phyloP scores from a whole-genome alignment of 306 rosid species.

The Morella rubra region DNA sequence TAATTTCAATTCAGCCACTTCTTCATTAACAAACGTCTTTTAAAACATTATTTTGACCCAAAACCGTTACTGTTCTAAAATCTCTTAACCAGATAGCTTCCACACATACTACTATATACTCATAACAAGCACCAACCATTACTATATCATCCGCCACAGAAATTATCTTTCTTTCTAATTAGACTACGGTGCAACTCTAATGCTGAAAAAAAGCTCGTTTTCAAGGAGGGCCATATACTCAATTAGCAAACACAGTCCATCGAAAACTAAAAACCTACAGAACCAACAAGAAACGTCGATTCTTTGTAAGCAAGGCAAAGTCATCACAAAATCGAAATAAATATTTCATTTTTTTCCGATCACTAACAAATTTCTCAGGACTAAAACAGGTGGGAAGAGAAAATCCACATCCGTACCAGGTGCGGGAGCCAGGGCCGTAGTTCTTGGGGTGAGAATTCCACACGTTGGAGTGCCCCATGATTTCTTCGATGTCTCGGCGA shows the following conservation, averaged over 20 bases:
- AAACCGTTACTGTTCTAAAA: too few relatives aligned
- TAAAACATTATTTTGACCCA: too few relatives aligned
- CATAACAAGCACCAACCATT: too few relatives aligned
- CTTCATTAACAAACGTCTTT: too few relatives aligned
- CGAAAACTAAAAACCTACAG: neutral
- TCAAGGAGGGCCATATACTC: too few relatives aligned
- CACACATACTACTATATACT: too few relatives aligned
- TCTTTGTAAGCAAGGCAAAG: neutral
- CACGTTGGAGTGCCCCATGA: constrained; percentile 87
- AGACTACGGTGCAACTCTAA: too few relatives aligned
- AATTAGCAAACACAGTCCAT: too few relatives aligned
- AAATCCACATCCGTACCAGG: constrained; percentile 49
- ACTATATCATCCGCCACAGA: too few relatives aligned
- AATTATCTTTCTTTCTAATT: too few relatives aligned
- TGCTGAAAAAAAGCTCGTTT: too few relatives aligned
- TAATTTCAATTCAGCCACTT: neutral
- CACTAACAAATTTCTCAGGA: neutral
- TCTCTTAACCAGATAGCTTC: too few relatives aligned
- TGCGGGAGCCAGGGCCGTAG: constrained; percentile 93
- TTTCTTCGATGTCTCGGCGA: neutral
- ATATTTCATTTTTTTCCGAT: neutral
- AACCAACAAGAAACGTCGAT: neutral
- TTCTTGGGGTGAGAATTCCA: constrained; percentile 95
- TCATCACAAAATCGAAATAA: neutral
- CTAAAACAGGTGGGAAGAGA: neutral